phyloP scores from a whole-genome alignment of 108 stramenopile species.

The Mediolabrus comicus region DNA sequence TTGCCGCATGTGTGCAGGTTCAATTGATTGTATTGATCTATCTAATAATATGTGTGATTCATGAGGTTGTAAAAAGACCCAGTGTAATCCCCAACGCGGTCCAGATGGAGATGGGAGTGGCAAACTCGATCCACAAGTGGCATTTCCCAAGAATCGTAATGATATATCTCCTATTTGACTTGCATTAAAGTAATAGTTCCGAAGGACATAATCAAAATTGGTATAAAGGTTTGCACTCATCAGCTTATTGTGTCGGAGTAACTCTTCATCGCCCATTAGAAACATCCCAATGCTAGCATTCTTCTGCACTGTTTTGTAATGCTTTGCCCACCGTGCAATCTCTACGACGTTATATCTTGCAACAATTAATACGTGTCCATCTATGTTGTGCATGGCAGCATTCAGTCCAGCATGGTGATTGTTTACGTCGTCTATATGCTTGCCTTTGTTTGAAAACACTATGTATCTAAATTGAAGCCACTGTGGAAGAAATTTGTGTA shows the following conservation, averaged over 20 bases:
- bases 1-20: background rate
- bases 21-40: background rate
- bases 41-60: background rate
- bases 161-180: background rate
- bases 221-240: background rate
- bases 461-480: background rate
- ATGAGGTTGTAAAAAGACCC: background rate
- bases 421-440: background rate
- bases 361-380: background rate
- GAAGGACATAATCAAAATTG: background rate
- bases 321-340: background rate
- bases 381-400: background rate
- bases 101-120: background rate
- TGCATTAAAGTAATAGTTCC: background rate
- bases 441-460: background rate
- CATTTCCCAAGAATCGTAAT: background rate
- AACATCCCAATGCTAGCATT: background rate
- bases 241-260: background rate
- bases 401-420: background rate
- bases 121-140: background rate
- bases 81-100: background rate
- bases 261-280: background rate
- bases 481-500: background rate
- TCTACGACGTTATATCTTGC: background rate
- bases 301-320: background rate